A percentile compares a stretch with the other conserved stretches of the same genome.
Conservation (phyloP, 441 rosid genomes). For the Lagerstroemia fauriei region DNA sequence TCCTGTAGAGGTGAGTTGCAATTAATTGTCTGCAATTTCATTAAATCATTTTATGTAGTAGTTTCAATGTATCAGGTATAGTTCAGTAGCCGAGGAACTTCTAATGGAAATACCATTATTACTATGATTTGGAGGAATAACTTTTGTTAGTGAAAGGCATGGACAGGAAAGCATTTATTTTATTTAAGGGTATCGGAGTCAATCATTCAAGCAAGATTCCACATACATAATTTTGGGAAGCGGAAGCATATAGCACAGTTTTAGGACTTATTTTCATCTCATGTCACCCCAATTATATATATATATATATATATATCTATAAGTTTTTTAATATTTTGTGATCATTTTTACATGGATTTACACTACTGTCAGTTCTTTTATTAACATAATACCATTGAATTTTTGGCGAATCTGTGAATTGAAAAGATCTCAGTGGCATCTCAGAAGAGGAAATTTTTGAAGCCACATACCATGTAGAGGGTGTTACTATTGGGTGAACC, state of each 20-base stretch:
- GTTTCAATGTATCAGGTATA: neutral
- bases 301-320: no score
- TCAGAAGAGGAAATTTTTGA: neutral
- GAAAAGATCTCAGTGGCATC: neutral
- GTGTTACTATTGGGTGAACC: neutral
- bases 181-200: neutral
- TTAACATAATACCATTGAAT: neutral
- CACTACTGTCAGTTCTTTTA: neutral
- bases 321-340: no score
- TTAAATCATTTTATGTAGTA: neutral
- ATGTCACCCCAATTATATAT: no score
- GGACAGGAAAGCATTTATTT: neutral
- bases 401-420: neutral
- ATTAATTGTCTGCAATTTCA: neutral
- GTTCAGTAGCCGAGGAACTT: neutral
- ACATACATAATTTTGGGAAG: neutral
- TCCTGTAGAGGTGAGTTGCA: constrained; percentile 65
- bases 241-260: no score
- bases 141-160: neutral
- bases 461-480: neutral
- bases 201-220: neutral
- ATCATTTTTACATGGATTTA: no score
- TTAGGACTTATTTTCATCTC: no score
- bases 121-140: neutral
- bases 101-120: neutral